Evolutionary conservation across 2,329 filamentous ascomycete species (phyloP).

Genomic region (Zarea fungicola): DNA sequence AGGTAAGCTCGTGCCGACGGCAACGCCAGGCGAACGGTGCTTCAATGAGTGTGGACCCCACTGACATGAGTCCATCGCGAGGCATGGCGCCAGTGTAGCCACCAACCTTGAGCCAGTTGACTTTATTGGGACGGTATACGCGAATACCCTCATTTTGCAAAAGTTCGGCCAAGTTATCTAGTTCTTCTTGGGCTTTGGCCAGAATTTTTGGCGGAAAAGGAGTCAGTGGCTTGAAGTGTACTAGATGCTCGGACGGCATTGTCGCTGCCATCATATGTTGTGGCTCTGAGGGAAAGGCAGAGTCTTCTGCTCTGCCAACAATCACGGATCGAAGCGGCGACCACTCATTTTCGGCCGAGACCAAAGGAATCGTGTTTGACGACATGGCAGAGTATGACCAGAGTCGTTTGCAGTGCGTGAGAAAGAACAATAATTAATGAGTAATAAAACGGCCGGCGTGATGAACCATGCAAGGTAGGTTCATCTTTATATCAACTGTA

Average conservation of each 20-base stretch:
- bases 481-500: too few species aligned
- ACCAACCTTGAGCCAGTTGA: constrained; percentile 20
- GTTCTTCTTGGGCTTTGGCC: constrained; percentile 19
- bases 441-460: neutral
- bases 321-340: constrained; percentile 21
- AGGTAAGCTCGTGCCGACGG: constrained; percentile 20
- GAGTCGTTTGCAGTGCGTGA: neutral
- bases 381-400: neutral
- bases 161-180: constrained; percentile 21
- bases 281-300: constrained; percentile 21
- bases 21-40: constrained; percentile 25
- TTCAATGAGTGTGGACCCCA: constrained; percentile 27
- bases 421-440: neutral
- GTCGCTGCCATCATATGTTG: constrained; percentile 19
- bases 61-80: constrained; percentile 25
- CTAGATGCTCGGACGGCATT: constrained; percentile 16
- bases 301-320: constrained; percentile 22
- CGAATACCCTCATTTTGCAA: constrained; percentile 19
- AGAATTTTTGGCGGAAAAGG: constrained; percentile 20
- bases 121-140: constrained; percentile 20
- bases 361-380: neutral
- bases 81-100: constrained; percentile 30
- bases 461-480: too few species aligned
- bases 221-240: constrained; percentile 17
- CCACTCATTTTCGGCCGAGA: constrained; percentile 21